phyloP scores from a whole-genome alignment of 2,329 filamentous ascomycete genomes.

The Trichoderma polysporum region DNA sequence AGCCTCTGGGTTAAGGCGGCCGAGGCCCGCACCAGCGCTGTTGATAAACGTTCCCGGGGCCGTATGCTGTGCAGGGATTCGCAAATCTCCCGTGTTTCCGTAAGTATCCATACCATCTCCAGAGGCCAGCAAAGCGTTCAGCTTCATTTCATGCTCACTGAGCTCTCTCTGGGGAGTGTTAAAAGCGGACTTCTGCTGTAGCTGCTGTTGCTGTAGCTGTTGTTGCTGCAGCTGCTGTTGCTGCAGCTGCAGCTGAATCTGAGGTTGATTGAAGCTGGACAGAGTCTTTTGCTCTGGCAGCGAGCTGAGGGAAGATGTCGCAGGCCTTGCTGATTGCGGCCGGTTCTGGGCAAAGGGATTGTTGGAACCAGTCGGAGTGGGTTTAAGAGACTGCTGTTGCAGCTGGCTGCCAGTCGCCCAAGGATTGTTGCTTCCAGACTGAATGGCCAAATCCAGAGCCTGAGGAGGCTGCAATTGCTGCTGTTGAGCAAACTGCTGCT shows the following conservation, averaged over 20 bases:
- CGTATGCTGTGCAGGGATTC: slow-evolving; percentile 94
- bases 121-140: slow-evolving; percentile 81
- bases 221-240: slow-evolving; percentile 36
- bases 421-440: slow-evolving; percentile 89
- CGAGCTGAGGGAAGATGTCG: slow-evolving; percentile 67
- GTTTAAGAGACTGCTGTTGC: slow-evolving; percentile 60
- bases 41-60: slow-evolving; percentile 96
- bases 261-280: slow-evolving; percentile 55
- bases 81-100: slow-evolving; percentile 92
- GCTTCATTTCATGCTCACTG: slow-evolving; percentile 66
- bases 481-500: slow-evolving; percentile 39
- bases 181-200: slow-evolving; percentile 34
- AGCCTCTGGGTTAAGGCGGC: slow-evolving; percentile 66
- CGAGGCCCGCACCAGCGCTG: slow-evolving; percentile 80
- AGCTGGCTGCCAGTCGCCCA: slow-evolving; percentile 70
- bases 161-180: slow-evolving; percentile 52
- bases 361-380: slow-evolving; percentile 91
- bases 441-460: slow-evolving; percentile 60
- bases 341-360: slow-evolving; percentile 87
- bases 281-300: slow-evolving; percentile 84
- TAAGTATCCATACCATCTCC: slow-evolving; percentile 97
- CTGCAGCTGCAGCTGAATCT: slow-evolving; percentile 41
- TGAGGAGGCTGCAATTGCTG: slow-evolving; percentile 35
- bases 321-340: slow-evolving; percentile 53
- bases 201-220: slow-evolving; percentile 42